A percentile compares a stretch with the other conserved stretches of the same genome.
Conservation (phyloP, 441 rosid genomes). For the Croton setiger region DNA sequence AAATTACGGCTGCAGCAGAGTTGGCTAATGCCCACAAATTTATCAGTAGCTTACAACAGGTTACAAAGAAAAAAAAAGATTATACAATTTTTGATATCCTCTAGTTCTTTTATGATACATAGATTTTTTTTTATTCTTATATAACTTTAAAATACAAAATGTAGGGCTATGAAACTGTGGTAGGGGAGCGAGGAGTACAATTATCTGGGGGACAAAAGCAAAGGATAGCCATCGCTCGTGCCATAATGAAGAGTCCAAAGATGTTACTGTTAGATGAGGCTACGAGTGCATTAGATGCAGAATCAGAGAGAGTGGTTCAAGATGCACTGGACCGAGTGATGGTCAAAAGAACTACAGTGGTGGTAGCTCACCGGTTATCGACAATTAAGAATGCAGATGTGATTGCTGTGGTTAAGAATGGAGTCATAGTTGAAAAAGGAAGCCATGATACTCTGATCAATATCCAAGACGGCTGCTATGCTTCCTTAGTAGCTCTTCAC, state of each 20-base stretch:
- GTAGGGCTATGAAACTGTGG: constrained; percentile 65
- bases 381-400: constrained; percentile 60
- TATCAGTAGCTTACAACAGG: constrained; percentile 69
- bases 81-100: neutral
- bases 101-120: neutral
- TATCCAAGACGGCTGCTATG: constrained; percentile 54
- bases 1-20: constrained; percentile 46
- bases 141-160: neutral
- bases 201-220: constrained; percentile 79
- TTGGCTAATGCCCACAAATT: constrained; percentile 78
- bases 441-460: constrained; percentile 52
- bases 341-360: constrained; percentile 61
- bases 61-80: constrained; percentile 15
- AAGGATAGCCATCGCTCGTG: constrained; percentile 71
- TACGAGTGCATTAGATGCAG: constrained; percentile 75
- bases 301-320: constrained; percentile 71
- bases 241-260: constrained; percentile 34
- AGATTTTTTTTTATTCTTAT: neutral
- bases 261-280: constrained; percentile 19
- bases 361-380: constrained; percentile 74
- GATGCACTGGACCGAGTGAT: constrained; percentile 55
- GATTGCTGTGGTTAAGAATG: constrained; percentile 68
- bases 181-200: constrained; percentile 75
- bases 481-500: constrained; percentile 61
- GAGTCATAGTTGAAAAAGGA: constrained; percentile 68